These are phyloP conservation scores for Chlamydomonas sphaeroides DNA, from an alignment of 139 green algal species.

Conservation along the genomic window DNA sequence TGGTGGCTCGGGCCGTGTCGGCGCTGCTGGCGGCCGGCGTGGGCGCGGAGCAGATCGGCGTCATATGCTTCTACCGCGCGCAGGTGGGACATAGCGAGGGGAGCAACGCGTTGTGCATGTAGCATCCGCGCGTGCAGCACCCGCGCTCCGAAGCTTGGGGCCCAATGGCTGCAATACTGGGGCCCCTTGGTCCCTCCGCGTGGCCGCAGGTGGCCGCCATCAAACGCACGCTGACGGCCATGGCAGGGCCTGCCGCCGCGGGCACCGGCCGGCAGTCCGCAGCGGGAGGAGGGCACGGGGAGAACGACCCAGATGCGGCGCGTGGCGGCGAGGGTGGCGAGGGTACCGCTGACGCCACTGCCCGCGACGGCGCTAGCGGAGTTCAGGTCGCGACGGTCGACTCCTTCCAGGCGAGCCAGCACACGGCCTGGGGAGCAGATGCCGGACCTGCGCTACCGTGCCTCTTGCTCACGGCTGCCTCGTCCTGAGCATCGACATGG, in stretches of 20 bases:
- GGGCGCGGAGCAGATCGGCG: conserved; percentile 52
- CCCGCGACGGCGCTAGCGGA: neutral
- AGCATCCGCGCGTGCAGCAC: no score
- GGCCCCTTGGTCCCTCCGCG: no score
- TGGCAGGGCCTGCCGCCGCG: no score
- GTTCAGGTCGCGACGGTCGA: conserved; percentile 86
- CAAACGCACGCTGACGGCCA: no score
- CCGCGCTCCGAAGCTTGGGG: no score
- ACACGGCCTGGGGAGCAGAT: neutral
- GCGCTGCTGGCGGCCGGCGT: conserved; percentile 48
- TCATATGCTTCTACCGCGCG: conserved; percentile 87
- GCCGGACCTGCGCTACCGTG: neutral
- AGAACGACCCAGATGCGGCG: neutral
- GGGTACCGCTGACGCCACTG: neutral
- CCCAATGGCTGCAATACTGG: no score
- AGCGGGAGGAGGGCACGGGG: neutral
- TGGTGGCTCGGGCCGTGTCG: conserved; percentile 54
- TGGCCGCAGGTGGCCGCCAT: no score
- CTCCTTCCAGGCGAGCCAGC: conserved; percentile 82
- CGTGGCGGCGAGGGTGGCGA: neutral
- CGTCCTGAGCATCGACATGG: no score
- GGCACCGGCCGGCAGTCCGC: no score
- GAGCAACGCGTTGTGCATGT: neutral
- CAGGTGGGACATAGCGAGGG: conserved; percentile 56
- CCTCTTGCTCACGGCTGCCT: no score